Evolutionary conservation across 2,329 filamentous ascomycete genomes (phyloP).

Genomic region (Verticillium zaregamsianum): DNA sequence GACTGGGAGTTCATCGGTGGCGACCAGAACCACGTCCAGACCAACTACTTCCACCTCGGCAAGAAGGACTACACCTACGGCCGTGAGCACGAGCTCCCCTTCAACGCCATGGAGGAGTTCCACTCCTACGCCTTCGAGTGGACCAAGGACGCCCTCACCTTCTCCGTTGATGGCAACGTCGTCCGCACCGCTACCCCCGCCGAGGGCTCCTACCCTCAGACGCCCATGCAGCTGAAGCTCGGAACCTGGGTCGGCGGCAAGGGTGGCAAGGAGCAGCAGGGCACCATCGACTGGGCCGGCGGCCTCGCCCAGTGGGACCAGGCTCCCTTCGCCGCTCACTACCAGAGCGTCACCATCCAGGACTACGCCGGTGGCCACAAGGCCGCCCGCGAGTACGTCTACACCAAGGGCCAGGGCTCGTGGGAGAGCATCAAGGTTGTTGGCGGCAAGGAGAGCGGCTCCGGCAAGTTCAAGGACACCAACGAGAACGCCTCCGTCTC

Average conservation of each 20-base stretch:
- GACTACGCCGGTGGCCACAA: slow-evolving; percentile 25
- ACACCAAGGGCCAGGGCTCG: slow-evolving; percentile 18
- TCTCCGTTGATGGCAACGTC: slow-evolving; percentile 50
- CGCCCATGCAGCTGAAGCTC: slow-evolving; percentile 63
- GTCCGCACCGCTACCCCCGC: slow-evolving; percentile 44
- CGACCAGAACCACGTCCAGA: slow-evolving; percentile 31
- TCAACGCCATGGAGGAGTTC: slow-evolving; percentile 32
- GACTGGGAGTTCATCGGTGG: slow-evolving; percentile 41
- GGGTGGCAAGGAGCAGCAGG: slow-evolving; percentile 40
- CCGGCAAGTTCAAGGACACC: neutral
- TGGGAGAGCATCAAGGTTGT: slow-evolving; percentile 24
- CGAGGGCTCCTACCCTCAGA: slow-evolving; percentile 61
- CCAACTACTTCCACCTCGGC: slow-evolving; percentile 52
- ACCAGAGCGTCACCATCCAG: slow-evolving; percentile 20
- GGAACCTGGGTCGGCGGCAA: slow-evolving; percentile 53
- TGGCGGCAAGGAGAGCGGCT: slow-evolving; percentile 17
- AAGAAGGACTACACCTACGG: slow-evolving; percentile 50
- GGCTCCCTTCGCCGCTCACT: slow-evolving; percentile 20
- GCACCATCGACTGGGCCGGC: slow-evolving; percentile 65
- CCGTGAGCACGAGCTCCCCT: slow-evolving; percentile 40
- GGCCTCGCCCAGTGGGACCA: slow-evolving; percentile 36
- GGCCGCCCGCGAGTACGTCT: slow-evolving; percentile 20
- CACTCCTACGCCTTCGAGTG: slow-evolving; percentile 69
- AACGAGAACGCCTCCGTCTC: neutral
- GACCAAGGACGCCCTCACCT: slow-evolving; percentile 54